These are phyloP conservation scores for Eucalyptus erythrocorys DNA, from an alignment of 345 rosid species.

Conservation along the genomic window DNA sequence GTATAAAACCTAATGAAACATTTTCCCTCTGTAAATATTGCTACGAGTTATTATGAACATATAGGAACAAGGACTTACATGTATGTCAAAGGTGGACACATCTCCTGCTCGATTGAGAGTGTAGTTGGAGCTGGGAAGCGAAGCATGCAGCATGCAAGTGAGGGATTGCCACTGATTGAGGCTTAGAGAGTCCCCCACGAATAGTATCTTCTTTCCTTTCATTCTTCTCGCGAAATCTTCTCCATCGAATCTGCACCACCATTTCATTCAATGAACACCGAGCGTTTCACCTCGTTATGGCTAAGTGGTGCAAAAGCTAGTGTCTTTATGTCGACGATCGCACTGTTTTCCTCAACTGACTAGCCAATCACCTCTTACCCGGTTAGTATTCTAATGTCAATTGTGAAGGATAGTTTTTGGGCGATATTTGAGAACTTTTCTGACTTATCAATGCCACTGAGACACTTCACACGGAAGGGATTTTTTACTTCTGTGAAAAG, in stretches of 20 bases:
- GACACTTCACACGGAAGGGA: background rate
- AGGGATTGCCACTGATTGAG: conserved; percentile 72
- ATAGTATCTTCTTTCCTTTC: conserved; percentile 56
- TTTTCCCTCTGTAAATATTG: background rate
- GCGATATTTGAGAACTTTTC: background rate
- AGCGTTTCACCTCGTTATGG: background rate
- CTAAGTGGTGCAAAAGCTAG: background rate
- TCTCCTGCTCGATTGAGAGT: conserved; percentile 9
- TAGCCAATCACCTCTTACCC: background rate
- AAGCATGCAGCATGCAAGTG: conserved; percentile 57
- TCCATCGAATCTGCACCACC: conserved; percentile 41
- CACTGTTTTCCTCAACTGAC: background rate
- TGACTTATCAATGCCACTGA: background rate
- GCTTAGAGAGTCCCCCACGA: conserved; percentile 85
- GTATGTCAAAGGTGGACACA: conserved; percentile 17
- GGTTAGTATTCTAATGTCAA: background rate
- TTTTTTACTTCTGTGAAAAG: background rate
- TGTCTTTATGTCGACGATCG: background rate
- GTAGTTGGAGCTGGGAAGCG: conserved; percentile 30
- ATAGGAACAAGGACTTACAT: conserved; percentile 3
- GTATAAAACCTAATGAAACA: background rate
- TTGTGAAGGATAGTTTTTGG: background rate
- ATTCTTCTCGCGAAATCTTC: conserved; percentile 23
- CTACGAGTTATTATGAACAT: background rate
- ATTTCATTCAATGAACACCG: background rate